A percentile compares a stretch with the other conserved stretches of the same genome.
These are phyloP conservation scores for Phaeolepiota aurea DNA, from an alignment of 768 basidiomycete species.

Conservation along the genomic window DNA sequence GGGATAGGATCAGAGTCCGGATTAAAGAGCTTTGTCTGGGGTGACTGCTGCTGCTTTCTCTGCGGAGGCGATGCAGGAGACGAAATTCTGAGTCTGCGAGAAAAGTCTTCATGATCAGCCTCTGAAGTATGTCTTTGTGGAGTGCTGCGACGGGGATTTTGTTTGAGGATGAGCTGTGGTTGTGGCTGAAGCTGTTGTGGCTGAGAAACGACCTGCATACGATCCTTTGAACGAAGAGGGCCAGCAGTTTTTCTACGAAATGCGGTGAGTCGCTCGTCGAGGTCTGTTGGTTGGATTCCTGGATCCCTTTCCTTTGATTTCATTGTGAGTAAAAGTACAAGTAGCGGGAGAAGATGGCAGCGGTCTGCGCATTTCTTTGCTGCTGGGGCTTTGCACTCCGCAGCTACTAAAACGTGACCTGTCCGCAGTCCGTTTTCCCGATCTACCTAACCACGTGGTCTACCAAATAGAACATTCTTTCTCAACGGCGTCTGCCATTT, in stretches of 20 bases:
- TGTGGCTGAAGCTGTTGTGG: slow-evolving; percentile 17
- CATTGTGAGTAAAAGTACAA: slow-evolving; percentile 14
- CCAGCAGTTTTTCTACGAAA: slow-evolving; percentile 57
- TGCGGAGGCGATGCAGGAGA: slow-evolving; percentile 26
- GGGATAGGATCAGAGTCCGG: slow-evolving; percentile 65
- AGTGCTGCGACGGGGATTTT: slow-evolving; percentile 29
- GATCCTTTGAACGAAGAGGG: too few relatives aligned
- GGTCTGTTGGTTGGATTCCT: slow-evolving; percentile 35
- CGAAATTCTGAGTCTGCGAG: slow-evolving; percentile 44
- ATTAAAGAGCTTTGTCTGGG: slow-evolving; percentile 53
- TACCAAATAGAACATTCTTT: slow-evolving; percentile 18
- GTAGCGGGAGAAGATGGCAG: neutral
- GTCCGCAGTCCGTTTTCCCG: too few relatives aligned
- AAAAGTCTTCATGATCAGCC: slow-evolving; percentile 67
- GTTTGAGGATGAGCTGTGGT: slow-evolving; percentile 18
- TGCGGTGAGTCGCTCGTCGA: slow-evolving; percentile 56
- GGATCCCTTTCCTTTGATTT: slow-evolving; percentile 33
- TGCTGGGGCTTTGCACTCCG: slow-evolving; percentile 4
- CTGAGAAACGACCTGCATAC: slow-evolving; percentile 15
- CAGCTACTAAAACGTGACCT: slow-evolving; percentile 9
- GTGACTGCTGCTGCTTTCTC: slow-evolving; percentile 23
- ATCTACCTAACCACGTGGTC: slow-evolving; percentile 3
- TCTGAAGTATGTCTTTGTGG: slow-evolving; percentile 27
- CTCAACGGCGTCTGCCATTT: slow-evolving; percentile 53
- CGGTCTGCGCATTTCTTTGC: neutral